These are phyloP conservation scores for Phlyctochytrium arcticum DNA, from an alignment of 192 early-diverging fungal species.

Conservation along the genomic window DNA sequence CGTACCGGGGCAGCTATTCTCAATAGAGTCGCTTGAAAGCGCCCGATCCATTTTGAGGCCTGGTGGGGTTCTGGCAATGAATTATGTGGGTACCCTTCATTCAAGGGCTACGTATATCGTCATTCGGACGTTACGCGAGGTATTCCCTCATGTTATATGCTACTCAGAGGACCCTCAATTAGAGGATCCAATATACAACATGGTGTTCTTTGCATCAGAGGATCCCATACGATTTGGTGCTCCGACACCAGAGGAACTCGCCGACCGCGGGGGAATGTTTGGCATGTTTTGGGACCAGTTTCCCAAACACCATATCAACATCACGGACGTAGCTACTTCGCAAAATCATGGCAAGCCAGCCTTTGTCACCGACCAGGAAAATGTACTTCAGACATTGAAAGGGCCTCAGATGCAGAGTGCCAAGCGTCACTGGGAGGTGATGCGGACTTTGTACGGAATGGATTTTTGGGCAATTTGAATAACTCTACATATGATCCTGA, in stretches of 20 bases:
- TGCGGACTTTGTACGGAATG: conserved; percentile 61
- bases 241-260: conserved; percentile 28
- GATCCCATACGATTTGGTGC: conserved; percentile 43
- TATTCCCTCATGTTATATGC: conserved; percentile 65
- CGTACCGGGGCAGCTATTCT: conserved; percentile 69
- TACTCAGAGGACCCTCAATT: conserved; percentile 57
- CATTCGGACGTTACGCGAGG: conserved; percentile 54
- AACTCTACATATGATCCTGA: too few species aligned
- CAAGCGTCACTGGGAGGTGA: conserved; percentile 67
- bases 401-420: conserved; percentile 58
- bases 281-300: conserved; percentile 49
- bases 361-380: conserved; percentile 62
- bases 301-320: conserved; percentile 17
- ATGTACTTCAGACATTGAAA: conserved; percentile 56
- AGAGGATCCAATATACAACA: conserved; percentile 53
- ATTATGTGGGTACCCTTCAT: conserved; percentile 70
- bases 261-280: conserved; percentile 39
- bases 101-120: conserved; percentile 51
- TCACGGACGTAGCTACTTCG: not conserved
- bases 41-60: conserved; percentile 64
- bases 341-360: conserved; percentile 32
- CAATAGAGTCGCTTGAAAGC: conserved; percentile 62
- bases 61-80: conserved; percentile 77
- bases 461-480: conserved; percentile 57
- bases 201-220: conserved; percentile 63